phyloP scores from a whole-genome alignment of 2,329 filamentous ascomycete genomes.

The Fusarium agapanthi region DNA sequence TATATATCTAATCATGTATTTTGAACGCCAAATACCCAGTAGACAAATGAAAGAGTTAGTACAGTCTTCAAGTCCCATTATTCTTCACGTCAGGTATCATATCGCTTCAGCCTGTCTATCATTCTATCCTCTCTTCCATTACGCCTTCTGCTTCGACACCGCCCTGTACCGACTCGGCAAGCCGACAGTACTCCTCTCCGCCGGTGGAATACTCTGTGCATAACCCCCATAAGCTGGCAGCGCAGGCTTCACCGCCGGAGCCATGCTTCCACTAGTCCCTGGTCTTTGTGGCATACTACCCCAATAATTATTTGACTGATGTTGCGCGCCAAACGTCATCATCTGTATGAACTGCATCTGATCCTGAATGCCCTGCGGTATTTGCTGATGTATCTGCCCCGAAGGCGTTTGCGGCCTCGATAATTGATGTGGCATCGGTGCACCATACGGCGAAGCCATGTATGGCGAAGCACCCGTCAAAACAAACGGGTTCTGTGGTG shows the following conservation, averaged over 20 bases:
- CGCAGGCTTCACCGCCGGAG: not conserved
- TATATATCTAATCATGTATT: not conserved
- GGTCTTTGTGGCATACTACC: not conserved
- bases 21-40: not conserved
- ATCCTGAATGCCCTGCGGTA: constrained; percentile 5
- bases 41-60: not conserved
- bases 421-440: not conserved
- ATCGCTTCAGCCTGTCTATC: not conserved
- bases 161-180: constrained; percentile 22
- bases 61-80: not conserved
- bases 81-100: not conserved
- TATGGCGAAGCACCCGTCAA: not conserved
- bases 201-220: constrained; percentile 8
- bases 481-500: not conserved
- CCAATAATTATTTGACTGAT: not conserved
- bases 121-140: not conserved
- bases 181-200: constrained; percentile 22
- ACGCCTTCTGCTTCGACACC: constrained; percentile 12
- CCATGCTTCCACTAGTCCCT: not conserved
- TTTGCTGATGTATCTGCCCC: constrained; percentile 8
- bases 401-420: not conserved
- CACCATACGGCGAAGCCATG: constrained; percentile 10
- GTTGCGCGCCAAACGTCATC: not conserved
- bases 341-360: constrained; percentile 18
- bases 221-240: constrained; percentile 21